Conservation (phyloP, 2,329 filamentous ascomycete genomes). For the Arachnomyces sp. region DNA sequence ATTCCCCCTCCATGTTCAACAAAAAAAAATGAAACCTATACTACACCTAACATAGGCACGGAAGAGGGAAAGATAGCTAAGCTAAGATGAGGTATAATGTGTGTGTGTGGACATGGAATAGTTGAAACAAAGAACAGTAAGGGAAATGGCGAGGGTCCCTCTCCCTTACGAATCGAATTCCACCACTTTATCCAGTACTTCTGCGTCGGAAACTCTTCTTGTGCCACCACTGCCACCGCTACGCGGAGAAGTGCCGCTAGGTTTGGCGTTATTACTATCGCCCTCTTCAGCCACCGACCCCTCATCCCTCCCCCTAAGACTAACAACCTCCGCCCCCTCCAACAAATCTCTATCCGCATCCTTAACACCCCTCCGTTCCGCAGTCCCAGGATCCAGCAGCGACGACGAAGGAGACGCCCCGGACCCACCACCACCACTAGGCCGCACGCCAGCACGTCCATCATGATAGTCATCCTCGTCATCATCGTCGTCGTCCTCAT, state of each 20-base stretch:
- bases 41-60: too few relatives aligned
- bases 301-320: conserved; percentile 27
- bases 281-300: conserved; percentile 21
- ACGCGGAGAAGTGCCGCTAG: conserved; percentile 5
- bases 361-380: conserved; percentile 55
- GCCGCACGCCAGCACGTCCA: conserved; percentile 16
- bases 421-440: conserved; percentile 8
- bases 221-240: conserved; percentile 10
- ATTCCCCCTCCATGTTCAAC: too few relatives aligned
- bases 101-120: too few relatives aligned
- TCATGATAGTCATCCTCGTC: conserved; percentile 53
- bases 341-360: conserved; percentile 62
- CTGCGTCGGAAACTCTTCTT: conserved; percentile 15
- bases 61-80: too few relatives aligned
- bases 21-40: too few relatives aligned
- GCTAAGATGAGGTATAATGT: too few relatives aligned
- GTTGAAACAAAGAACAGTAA: conserved; percentile 11
- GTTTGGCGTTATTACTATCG: conserved; percentile 2
- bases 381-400: conserved; percentile 39
- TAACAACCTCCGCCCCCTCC: conserved; percentile 64
- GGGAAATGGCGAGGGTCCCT: too few relatives aligned
- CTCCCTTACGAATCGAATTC: conserved; percentile 24
- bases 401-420: conserved; percentile 20
- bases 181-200: conserved; percentile 29
- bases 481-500: conserved; percentile 62